A percentile compares a stretch with the other conserved stretches of the same genome.
These are phyloP conservation scores for Trichoderma asperellum DNA, from an alignment of 2,329 filamentous ascomycete genomes.

Conservation along the genomic window DNA sequence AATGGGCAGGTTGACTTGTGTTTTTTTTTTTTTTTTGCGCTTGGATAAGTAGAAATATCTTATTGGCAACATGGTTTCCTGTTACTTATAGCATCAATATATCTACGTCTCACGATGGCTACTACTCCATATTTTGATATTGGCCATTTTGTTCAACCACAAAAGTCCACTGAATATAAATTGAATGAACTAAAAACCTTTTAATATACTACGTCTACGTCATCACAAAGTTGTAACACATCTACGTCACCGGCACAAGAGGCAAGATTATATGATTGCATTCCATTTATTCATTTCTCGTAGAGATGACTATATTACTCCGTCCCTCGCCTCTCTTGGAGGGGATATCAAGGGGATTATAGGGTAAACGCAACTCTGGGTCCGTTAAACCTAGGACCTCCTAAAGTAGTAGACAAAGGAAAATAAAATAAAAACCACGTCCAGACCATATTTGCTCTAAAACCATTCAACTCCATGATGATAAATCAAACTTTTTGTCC, in stretches of 20 bases:
- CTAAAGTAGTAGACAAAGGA: constrained; percentile 38
- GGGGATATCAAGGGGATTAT: constrained; percentile 42
- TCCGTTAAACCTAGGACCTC: constrained; percentile 35
- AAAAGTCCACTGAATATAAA: background rate
- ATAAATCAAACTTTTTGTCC: constrained; percentile 43
- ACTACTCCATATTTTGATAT: background rate
- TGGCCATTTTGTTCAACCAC: too few species aligned
- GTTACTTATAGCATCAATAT: constrained; percentile 11
- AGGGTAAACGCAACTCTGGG: constrained; percentile 37
- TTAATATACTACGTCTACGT: background rate
- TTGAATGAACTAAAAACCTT: background rate
- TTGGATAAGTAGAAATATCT: background rate
- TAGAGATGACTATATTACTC: constrained; percentile 49
- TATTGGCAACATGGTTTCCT: constrained; percentile 4
- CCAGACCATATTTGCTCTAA: constrained; percentile 41
- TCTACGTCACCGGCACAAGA: background rate
- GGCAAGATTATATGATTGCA: background rate
- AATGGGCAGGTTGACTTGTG: background rate
- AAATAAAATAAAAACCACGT: constrained; percentile 38
- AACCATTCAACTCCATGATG: constrained; percentile 49
- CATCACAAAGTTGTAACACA: background rate
- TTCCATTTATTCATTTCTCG: constrained; percentile 42
- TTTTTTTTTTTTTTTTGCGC: background rate
- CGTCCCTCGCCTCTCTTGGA: constrained; percentile 35
- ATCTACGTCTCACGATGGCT: constrained; percentile 15